Evolutionary conservation across 106 monocot species (phyloP).

Genomic region (Ottelia alismoides): DNA sequence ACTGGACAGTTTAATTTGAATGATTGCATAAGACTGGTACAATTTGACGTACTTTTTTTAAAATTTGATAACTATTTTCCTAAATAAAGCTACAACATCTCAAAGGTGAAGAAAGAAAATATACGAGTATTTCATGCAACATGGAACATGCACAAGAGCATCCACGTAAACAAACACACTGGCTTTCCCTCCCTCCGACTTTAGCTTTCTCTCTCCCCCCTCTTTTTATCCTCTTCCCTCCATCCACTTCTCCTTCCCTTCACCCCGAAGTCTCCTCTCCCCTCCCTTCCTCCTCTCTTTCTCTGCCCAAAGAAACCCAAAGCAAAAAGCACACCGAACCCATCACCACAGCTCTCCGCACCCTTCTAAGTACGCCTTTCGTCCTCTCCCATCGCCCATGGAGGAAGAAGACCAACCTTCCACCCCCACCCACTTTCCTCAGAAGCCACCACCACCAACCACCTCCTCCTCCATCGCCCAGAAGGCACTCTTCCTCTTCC

Average conservation of each 20-base stretch:
- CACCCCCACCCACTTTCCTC: not conserved
- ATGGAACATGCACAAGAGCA: too few species aligned
- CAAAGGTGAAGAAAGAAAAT: too few species aligned
- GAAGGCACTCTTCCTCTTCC: constrained; percentile 29
- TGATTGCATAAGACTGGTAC: too few species aligned
- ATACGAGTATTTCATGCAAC: too few species aligned
- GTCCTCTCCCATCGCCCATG: not conserved
- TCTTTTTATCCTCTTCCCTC: not conserved
- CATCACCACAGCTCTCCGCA: not conserved
- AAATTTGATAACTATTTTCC: too few species aligned
- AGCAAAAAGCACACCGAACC: not conserved
- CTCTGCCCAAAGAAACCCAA: too few species aligned
- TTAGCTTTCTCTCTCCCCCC: not conserved
- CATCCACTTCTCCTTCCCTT: not conserved
- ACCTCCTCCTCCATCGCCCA: constrained; percentile 19
- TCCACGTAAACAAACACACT: too few species aligned
- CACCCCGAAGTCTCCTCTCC: not conserved
- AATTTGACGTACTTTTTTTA: too few species aligned
- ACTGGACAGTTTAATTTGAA: too few species aligned
- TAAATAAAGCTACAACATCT: too few species aligned
- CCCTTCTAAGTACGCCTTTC: not conserved
- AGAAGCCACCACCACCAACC: not conserved
- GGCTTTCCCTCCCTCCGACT: not conserved
- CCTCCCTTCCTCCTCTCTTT: not conserved
- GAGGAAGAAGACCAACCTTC: not conserved